Base-by-base conservation (phyloP, 768 basidiomycete genomes). In the Tubosaeta brunneosetosa region DNA sequence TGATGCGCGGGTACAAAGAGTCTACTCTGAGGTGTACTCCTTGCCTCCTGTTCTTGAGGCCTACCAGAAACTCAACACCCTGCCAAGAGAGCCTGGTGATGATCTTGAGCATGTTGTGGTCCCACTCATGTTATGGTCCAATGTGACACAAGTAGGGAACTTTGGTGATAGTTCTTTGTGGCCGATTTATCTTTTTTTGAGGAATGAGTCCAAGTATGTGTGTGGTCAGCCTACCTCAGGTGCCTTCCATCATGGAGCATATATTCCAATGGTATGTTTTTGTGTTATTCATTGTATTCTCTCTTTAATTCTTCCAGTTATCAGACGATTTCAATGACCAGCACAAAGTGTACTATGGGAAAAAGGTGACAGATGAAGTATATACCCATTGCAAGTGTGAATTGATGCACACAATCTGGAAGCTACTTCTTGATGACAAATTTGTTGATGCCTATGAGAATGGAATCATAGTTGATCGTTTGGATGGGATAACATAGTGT, bases 361-460 rank as follows among this genome's bases (percentile, higher is more conserved):
- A 45, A 7, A 0, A 0, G 0, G n/a, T 31, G 19, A 9, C 29
- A 11, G 31, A 32, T 12, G 44, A 32, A 57, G 19, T 62, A 55
- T 29, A 49, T 34, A 55, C 61, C 3, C 61, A 62, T 33, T 57
- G 57, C 36, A 56, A 56, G 29, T 55, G 49, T 6, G 57, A 66
- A 29, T 59, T 66, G 25, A 49, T 53, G 53, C 34, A 58, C 3
- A 57, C 50, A 5, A 25, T 46, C 31, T 33, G 31, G 44, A 22
- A 46, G n/a, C n/a, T n/a, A n/a, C n/a, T n/a, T n/a, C n/a, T n/a
- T n/a, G n/a, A n/a, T n/a, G n/a, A n/a, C n/a, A n/a, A 36, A 3
- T 36, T 36, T n/a, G 36, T 6, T 3, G 16, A 36, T 6, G 36
- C 36, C 6, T 36, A 36, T 10, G 10, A 36, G 36, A n/a, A 36